Evolutionary conservation across 495 filamentous ascomycete species (phyloP).

Genomic region (Tuber microsphaerosporum): DNA sequence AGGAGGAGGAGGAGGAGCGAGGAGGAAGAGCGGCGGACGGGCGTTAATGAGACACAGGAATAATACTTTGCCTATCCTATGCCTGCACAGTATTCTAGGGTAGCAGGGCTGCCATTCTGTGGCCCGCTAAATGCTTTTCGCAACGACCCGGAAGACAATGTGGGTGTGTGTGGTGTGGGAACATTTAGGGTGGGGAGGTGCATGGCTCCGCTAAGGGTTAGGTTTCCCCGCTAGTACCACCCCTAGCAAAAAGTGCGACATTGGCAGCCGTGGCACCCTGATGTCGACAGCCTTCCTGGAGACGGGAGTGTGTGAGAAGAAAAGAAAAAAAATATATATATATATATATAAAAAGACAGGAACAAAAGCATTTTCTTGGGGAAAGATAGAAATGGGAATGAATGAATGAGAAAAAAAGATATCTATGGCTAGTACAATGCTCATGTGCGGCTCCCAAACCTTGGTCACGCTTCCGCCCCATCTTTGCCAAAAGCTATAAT

Average conservation of each 20-base stretch:
- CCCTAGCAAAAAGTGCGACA: not conserved
- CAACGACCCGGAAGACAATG: slow-evolving; percentile 39
- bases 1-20: slow-evolving; percentile 6
- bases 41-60: slow-evolving; percentile 36
- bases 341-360: not conserved
- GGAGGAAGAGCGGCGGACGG: slow-evolving; percentile 28
- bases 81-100: slow-evolving; percentile 28
- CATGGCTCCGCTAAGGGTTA: slow-evolving; percentile 36
- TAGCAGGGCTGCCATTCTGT: slow-evolving; percentile 35
- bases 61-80: slow-evolving; percentile 30
- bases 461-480: slow-evolving; percentile 30
- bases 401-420: not conserved
- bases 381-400: not conserved
- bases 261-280: slow-evolving; percentile 30
- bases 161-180: slow-evolving; percentile 35
- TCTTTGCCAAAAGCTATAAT: not conserved
- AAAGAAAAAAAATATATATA: not conserved
- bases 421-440: slow-evolving; percentile 20
- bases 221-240: slow-evolving; percentile 17
- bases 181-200: slow-evolving; percentile 33
- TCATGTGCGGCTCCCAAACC: slow-evolving; percentile 16
- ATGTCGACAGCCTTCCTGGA: slow-evolving; percentile 17
- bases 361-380: not conserved
- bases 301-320: not conserved
- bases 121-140: slow-evolving; percentile 39